These are phyloP conservation scores for Alternaria solani DNA, from an alignment of 2,329 filamentous ascomycete species.

Conservation along the genomic window DNA sequence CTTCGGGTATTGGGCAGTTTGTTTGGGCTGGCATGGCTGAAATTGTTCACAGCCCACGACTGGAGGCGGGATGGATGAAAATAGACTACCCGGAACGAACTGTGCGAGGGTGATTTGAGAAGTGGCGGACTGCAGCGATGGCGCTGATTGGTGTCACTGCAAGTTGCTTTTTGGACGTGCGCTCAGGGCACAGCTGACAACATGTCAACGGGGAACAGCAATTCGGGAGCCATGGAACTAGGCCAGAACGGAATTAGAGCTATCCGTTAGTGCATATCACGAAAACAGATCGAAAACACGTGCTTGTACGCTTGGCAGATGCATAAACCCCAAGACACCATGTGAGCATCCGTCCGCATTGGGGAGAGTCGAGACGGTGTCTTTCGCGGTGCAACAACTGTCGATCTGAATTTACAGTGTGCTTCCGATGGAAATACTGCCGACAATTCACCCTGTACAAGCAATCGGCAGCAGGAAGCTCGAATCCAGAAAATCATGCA, in stretches of 20 bases:
- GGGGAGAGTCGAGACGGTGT: slow-evolving; percentile 1
- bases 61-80: background rate
- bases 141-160: background rate
- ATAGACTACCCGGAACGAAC: background rate
- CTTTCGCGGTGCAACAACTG: background rate
- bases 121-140: background rate
- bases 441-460: background rate
- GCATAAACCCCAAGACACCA: background rate
- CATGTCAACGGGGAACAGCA: slow-evolving; percentile 2
- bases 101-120: background rate
- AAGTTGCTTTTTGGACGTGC: slow-evolving; percentile 1
- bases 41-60: background rate
- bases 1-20: slow-evolving; percentile 49
- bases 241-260: background rate
- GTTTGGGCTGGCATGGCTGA: slow-evolving; percentile 33
- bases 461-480: background rate
- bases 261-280: slow-evolving; percentile 3
- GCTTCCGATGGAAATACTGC: background rate
- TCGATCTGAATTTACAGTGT: slow-evolving; percentile 5
- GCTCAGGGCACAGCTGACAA: background rate
- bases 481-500: background rate
- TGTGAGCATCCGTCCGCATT: background rate
- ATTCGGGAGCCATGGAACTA: slow-evolving; percentile 1
- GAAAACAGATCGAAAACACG: slow-evolving; percentile 4
- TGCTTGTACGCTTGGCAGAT: slow-evolving; percentile 1